Conservation (phyloP, 140 eudicot genomes). For the Flaveria floridana region DNA sequence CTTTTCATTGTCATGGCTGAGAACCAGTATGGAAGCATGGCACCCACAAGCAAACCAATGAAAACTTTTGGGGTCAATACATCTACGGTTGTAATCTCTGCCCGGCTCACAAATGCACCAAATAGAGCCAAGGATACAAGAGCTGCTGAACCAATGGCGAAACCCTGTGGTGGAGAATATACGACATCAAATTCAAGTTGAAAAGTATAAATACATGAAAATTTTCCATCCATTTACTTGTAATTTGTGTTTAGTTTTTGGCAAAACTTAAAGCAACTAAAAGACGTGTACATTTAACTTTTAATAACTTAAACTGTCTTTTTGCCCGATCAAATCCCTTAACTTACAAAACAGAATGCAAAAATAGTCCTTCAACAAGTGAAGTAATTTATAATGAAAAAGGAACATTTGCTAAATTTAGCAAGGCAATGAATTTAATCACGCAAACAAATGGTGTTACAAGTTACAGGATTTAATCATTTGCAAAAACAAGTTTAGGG, state of each 20-base stretch:
- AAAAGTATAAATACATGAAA: background rate
- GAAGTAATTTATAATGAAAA: background rate
- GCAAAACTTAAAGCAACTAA: background rate
- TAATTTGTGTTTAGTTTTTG: background rate
- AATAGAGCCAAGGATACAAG: constrained; percentile 84
- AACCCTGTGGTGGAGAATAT: constrained; percentile 41
- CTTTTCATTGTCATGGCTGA: constrained; percentile 97
- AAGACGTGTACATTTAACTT: background rate
- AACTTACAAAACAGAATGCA: background rate
- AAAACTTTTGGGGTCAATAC: constrained; percentile 80
- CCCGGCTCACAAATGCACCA: constrained; percentile 89
- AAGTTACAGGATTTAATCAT: background rate
- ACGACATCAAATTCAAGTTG: constrained; percentile 15
- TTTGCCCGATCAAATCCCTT: background rate
- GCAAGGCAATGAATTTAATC: background rate
- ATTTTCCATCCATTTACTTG: background rate
- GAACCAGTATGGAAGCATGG: constrained; percentile 98
- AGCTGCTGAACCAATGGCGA: constrained; percentile 95
- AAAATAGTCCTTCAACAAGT: background rate
- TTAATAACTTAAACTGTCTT: background rate
- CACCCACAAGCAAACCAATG: constrained; percentile 81
- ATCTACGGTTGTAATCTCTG: constrained; percentile 60
- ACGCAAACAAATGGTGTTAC: background rate
- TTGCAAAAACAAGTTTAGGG: background rate
- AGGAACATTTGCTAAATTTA: background rate